Conservation (phyloP, 306 rosid genomes). For the Acacia acuminata region DNA sequence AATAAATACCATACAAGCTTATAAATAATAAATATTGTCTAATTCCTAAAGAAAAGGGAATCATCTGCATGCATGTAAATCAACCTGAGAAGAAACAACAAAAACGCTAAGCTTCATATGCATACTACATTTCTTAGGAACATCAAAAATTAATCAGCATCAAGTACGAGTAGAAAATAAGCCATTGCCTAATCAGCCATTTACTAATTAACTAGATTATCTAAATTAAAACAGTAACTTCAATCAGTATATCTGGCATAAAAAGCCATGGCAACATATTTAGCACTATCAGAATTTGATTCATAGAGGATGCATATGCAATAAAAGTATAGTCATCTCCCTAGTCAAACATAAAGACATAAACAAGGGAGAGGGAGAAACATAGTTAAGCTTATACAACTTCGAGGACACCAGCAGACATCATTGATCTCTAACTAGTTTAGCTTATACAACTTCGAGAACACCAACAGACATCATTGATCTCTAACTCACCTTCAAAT, state of each 20-base stretch:
- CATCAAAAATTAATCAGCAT: not conserved
- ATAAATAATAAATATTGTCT: not conserved
- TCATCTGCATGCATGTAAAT: not conserved
- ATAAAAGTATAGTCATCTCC: not conserved
- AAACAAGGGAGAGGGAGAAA: not conserved
- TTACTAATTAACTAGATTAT: not conserved
- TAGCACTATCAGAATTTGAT: not conserved
- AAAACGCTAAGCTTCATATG: not conserved
- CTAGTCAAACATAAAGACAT: not conserved
- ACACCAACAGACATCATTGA: not conserved
- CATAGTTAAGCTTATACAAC: not conserved
- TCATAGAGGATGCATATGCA: not conserved
- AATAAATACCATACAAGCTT: not conserved
- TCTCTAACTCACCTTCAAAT: not conserved
- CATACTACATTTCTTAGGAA: not conserved
- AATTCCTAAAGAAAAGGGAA: not conserved
- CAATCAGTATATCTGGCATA: not conserved
- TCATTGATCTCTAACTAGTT: not conserved
- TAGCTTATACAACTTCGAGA: not conserved
- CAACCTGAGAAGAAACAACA: conserved; percentile 12
- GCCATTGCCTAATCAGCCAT: not conserved
- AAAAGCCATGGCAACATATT: not conserved
- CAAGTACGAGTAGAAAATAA: not conserved
- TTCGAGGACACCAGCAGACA: not conserved
- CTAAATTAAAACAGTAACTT: not conserved